A percentile compares a stretch with the other conserved stretches of the same genome.
These are phyloP conservation scores for Gracilaria domingensis DNA, from an alignment of 23 red algal species.

Conservation along the genomic window DNA sequence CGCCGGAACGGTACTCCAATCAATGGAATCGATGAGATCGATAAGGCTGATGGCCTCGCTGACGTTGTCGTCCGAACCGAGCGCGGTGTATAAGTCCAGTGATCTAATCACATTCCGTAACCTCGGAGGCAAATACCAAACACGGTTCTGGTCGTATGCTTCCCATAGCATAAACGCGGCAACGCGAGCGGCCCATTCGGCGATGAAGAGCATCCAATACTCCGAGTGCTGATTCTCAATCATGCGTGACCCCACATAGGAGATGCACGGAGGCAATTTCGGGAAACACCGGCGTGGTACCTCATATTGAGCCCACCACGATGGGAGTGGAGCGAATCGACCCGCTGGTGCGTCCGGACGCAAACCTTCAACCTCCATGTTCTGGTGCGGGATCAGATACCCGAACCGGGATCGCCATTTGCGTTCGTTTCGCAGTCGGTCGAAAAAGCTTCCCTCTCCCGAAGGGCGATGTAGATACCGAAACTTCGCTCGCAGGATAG, in stretches of 20 bases:
- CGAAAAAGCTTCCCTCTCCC: neutral
- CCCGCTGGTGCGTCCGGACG: too few species aligned
- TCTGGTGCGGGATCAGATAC: neutral
- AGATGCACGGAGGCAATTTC: neutral
- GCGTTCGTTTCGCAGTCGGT: neutral
- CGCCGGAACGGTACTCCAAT: neutral
- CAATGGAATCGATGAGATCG: too few species aligned
- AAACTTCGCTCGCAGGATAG: slow-evolving; percentile 11
- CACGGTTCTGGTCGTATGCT: neutral
- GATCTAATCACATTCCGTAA: neutral
- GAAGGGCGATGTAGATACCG: neutral
- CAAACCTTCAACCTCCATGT: too few species aligned
- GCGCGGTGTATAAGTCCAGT: too few species aligned
- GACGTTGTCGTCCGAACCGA: too few species aligned
- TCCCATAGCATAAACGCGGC: slow-evolving; percentile 15
- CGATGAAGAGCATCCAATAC: slow-evolving; percentile 7
- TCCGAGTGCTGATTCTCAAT: neutral
- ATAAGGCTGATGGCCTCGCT: too few species aligned
- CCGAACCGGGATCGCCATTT: slow-evolving; percentile 1
- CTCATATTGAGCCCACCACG: neutral
- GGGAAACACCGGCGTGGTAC: neutral
- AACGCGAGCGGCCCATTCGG: slow-evolving; percentile 19
- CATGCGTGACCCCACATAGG: slow-evolving; percentile 19
- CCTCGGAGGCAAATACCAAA: neutral
- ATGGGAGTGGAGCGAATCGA: too few species aligned